Base-by-base conservation (phyloP, 169 alveolate species). In the Condylostoma magnum region DNA sequence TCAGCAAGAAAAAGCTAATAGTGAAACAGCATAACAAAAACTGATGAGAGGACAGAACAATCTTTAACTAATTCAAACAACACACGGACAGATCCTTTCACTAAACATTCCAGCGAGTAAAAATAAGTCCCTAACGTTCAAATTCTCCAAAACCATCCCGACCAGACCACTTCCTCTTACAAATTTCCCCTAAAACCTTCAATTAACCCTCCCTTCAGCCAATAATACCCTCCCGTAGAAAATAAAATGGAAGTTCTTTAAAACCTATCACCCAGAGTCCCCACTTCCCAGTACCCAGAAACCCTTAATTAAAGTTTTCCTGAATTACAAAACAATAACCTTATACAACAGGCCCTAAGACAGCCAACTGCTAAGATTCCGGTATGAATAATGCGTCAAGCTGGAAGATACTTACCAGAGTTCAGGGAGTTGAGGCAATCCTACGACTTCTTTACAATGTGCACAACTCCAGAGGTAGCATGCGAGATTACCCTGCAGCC, bases 381-480 rank as follows among this genome's bases (percentile, higher is more conserved):
- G 4, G 80, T 91, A 34, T 91, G 96, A 95, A 79, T 88, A 12
- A 91, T 91, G 96, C 25, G 96, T 18, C 94, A 91, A 52, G 95
- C 96, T 0, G 96, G 96, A 2, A 52, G 96, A 51, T 91, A 91
- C 65, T 76, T 91, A 25, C 93, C 93, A 2, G 96, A 91, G 54
- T 91, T 84, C 65, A 34, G 76, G 51, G 83, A 44, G 25, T 41
- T 84, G 37, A 56, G 91, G 34, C 75, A 68, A 18, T 71, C 70
- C 31, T 57, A 81, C 60, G 82, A 72, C 4, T 91, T 91, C 74
- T 79, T 91, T 46, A 78, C 79, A 51, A 85, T 91, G 56, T 91
- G 96, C 80, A 69, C 77, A 34, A 84, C 85, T 41, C 94, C 96
- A 12, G 82, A 72, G 0, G 73, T 89, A 52, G 90, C 94, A 30